Conservation (phyloP, 129 eudicot genomes). For the Flaveria sonorensis region DNA sequence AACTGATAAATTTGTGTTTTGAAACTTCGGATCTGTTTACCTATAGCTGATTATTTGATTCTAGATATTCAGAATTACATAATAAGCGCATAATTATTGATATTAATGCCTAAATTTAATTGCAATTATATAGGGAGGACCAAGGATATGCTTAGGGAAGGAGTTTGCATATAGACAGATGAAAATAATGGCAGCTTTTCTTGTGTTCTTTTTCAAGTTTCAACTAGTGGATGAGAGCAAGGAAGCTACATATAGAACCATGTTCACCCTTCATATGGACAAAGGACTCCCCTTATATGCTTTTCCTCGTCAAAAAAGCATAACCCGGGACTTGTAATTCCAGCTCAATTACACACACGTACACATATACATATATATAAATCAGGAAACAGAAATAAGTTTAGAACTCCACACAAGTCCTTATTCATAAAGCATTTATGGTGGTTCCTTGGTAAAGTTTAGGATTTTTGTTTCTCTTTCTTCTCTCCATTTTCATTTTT, state of each 20-base stretch:
- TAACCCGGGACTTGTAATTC: not conserved
- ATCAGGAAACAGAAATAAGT: not conserved
- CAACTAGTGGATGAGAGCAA: constrained; percentile 40
- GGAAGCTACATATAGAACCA: constrained; percentile 54
- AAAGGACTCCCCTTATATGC: constrained; percentile 45
- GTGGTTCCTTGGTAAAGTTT: not conserved
- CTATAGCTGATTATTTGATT: not conserved
- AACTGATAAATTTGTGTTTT: not conserved
- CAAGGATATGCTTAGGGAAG: constrained; percentile 63
- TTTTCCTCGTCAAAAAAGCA: constrained; percentile 24
- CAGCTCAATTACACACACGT: not conserved
- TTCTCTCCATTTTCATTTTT: too few relatives aligned
- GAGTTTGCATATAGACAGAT: constrained; percentile 71
- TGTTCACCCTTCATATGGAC: constrained; percentile 62
- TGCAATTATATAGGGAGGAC: constrained; percentile 43
- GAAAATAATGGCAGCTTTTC: constrained; percentile 58
- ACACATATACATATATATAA: not conserved
- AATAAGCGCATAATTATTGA: not conserved
- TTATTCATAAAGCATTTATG: not conserved
- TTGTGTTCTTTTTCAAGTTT: constrained; percentile 47
- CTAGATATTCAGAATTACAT: not conserved
- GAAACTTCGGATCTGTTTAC: not conserved
- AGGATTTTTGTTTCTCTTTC: too few relatives aligned
- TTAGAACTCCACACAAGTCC: not conserved
- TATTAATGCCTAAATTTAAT: not conserved